Conservation (phyloP, 2,329 filamentous ascomycete species). For the Claviceps cyperi region DNA sequence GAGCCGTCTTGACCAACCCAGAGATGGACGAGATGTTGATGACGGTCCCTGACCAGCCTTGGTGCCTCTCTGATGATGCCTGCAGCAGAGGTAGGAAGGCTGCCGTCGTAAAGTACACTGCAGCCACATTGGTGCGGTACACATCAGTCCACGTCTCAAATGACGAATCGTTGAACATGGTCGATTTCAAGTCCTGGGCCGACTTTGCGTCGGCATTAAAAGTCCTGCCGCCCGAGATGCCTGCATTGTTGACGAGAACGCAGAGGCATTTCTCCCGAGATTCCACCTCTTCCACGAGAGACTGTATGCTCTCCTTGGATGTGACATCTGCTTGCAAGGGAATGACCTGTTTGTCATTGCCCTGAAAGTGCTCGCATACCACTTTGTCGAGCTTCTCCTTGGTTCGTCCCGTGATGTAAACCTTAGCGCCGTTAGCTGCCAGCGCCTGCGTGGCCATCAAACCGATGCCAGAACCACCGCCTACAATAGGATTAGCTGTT, state of each 20-base stretch:
- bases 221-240: conserved; percentile 39
- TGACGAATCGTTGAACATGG: conserved; percentile 53
- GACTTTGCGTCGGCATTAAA: conserved; percentile 37
- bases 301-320: conserved; percentile 42
- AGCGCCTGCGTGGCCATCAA: conserved; percentile 56
- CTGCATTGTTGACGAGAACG: conserved; percentile 56
- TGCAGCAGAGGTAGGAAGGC: conserved; percentile 49
- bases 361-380: conserved; percentile 41
- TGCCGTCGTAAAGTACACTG: conserved; percentile 49
- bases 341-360: conserved; percentile 39
- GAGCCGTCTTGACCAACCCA: conserved; percentile 44
- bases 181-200: conserved; percentile 37
- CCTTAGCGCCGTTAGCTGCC: conserved; percentile 50
- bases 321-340: conserved; percentile 48
- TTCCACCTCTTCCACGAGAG: conserved; percentile 42
- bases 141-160: conserved; percentile 58
- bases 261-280: conserved; percentile 43
- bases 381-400: conserved; percentile 47
- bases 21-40: conserved; percentile 58
- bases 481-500: conserved; percentile 11
- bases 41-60: conserved; percentile 41
- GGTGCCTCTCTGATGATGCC: conserved; percentile 26
- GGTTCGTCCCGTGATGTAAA: conserved; percentile 56
- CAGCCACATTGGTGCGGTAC: conserved; percentile 63
- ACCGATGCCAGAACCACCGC: conserved; percentile 48